phyloP scores from a whole-genome alignment of 495 filamentous ascomycete species.

The Viridothelium virens region DNA sequence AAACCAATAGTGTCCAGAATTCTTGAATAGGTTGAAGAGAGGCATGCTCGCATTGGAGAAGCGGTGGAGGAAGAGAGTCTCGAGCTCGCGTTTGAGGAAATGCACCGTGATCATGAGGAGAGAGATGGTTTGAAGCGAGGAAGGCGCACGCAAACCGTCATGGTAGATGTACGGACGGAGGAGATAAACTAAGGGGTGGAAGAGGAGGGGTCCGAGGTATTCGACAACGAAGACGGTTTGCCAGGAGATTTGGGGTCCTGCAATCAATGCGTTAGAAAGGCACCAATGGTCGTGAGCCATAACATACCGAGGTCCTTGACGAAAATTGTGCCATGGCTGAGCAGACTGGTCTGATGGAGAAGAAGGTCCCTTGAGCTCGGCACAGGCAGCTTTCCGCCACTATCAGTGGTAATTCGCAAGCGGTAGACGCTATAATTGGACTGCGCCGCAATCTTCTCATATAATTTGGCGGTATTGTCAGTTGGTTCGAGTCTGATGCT shows the following conservation, averaged over 20 bases:
- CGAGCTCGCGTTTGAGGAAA: slow-evolving; percentile 91
- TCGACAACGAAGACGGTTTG: slow-evolving; percentile 90
- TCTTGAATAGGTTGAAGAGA: slow-evolving; percentile 77
- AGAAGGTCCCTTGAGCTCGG: slow-evolving; percentile 60
- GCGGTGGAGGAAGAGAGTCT: slow-evolving; percentile 89
- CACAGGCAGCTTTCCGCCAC: slow-evolving; percentile 55
- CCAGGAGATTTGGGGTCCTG: slow-evolving; percentile 89
- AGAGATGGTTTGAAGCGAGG: slow-evolving; percentile 60
- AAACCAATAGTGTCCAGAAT: slow-evolving; percentile 84
- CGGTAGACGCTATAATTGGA: slow-evolving; percentile 53
- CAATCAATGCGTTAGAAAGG: background rate
- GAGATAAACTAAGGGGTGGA: slow-evolving; percentile 66
- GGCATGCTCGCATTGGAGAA: slow-evolving; percentile 95
- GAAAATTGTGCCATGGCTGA: slow-evolving; percentile 62
- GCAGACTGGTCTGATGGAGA: slow-evolving; percentile 55
- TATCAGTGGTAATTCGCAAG: slow-evolving; percentile 61
- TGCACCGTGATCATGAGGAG: slow-evolving; percentile 66
- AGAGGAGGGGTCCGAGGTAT: slow-evolving; percentile 88
- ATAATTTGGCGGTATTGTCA: slow-evolving; percentile 39
- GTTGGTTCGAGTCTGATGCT: slow-evolving; percentile 25
- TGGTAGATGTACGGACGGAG: slow-evolving; percentile 66
- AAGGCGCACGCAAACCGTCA: slow-evolving; percentile 49
- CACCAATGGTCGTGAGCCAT: background rate
- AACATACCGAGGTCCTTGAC: slow-evolving; percentile 87
- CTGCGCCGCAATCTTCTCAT: slow-evolving; percentile 47